Conservation (phyloP, 495 filamentous ascomycete genomes). For the Opeltia flavorubescens region DNA sequence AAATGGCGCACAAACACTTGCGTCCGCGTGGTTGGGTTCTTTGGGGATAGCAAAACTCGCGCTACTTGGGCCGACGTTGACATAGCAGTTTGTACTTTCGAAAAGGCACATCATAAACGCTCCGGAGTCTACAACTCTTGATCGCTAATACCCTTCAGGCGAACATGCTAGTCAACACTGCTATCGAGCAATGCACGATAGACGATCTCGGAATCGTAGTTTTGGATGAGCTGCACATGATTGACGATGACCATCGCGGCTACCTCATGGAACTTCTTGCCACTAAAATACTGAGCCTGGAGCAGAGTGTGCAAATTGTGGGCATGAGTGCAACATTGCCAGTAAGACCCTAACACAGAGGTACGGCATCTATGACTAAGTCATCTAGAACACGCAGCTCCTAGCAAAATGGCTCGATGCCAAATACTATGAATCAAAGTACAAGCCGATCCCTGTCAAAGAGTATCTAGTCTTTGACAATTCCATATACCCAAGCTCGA, state of each 20-base stretch:
- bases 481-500: conserved; percentile 50
- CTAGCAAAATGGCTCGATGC: conserved; percentile 61
- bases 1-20: conserved; percentile 26
- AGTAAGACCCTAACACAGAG: conserved; percentile 25
- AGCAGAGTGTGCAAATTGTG: conserved; percentile 56
- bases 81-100: conserved; percentile 69
- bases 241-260: conserved; percentile 66
- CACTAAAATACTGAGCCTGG: conserved; percentile 59
- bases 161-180: conserved; percentile 62
- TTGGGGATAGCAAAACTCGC: conserved; percentile 54
- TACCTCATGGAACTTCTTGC: conserved; percentile 71
- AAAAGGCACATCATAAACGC: conserved; percentile 46
- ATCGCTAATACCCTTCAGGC: conserved; percentile 33
- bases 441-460: conserved; percentile 59
- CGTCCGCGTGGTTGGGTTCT: conserved; percentile 57
- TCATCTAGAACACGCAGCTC: conserved; percentile 47
- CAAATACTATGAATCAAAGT: conserved; percentile 58
- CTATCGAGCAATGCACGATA: conserved; percentile 59
- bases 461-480: conserved; percentile 69
- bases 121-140: neutral
- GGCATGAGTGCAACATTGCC: conserved; percentile 76
- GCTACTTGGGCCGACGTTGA: conserved; percentile 62
- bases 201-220: conserved; percentile 53
- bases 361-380: conserved; percentile 10
- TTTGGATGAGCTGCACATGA: conserved; percentile 71